Evolutionary conservation across 1,139 yeast genomes (phyloP).

Genomic region (Spathaspora sp.): DNA sequence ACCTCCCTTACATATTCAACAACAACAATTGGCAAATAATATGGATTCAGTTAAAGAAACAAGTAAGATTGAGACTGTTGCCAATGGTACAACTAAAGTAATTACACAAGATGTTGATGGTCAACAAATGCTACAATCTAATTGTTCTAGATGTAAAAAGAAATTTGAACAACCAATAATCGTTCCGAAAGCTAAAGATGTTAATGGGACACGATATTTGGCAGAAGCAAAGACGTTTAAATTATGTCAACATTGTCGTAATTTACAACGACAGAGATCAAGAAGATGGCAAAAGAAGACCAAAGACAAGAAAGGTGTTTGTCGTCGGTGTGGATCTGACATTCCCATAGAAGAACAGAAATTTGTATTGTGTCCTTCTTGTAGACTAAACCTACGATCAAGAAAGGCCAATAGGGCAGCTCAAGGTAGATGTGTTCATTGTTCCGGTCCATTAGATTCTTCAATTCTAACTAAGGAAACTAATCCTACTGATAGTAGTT

Average conservation of each 20-base stretch:
- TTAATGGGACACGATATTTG: conserved; percentile 24
- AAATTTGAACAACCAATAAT: conserved; percentile 49
- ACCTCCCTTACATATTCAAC: conserved; percentile 49
- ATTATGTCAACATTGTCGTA: conserved; percentile 64
- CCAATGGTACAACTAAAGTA: not conserved
- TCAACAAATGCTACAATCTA: conserved; percentile 20
- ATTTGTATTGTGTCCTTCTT: conserved; percentile 59
- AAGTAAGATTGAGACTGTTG: not conserved
- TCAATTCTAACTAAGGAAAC: conserved; percentile 26
- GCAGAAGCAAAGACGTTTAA: conserved; percentile 52
- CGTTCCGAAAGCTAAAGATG: conserved; percentile 30
- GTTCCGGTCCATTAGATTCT: conserved; percentile 59
- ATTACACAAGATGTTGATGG: conserved; percentile 5
- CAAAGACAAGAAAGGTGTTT: conserved; percentile 59
- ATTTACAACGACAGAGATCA: conserved; percentile 59
- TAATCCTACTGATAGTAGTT: not conserved
- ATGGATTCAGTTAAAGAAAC: not conserved
- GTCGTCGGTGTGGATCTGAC: conserved; percentile 60
- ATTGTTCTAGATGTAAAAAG: conserved; percentile 61
- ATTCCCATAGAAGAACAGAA: conserved; percentile 51
- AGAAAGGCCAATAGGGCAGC: conserved; percentile 60
- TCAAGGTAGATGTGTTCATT: conserved; percentile 66
- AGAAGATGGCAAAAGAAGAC: conserved; percentile 66
- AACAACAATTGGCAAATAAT: conserved; percentile 36
- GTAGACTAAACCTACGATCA: conserved; percentile 54